Base-by-base conservation (phyloP, 768 basidiomycete genomes). In the Flagelloscypha sp. region DNA sequence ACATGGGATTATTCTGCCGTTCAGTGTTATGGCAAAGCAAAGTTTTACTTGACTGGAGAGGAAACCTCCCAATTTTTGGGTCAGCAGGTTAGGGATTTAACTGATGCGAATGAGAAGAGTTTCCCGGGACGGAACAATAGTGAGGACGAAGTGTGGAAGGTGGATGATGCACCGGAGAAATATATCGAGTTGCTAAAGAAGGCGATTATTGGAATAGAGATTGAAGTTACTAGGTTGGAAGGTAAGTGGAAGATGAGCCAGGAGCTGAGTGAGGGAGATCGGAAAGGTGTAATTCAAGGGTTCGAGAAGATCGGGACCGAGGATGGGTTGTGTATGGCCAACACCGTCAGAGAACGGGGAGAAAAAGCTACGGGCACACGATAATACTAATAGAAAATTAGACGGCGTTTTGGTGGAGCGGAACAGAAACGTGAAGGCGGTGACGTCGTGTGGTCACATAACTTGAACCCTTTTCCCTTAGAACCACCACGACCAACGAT, bases 1-100 rank as follows among this genome's bases (percentile, higher is more conserved):
- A 54, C 53, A 4, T 54, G 53, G 53, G 38, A 54, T 40, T 54
- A 52, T 41, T 37, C 46, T 20, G 50, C 53, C 2, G 53, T 52
- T 13, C 47, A 54, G 44, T 47, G 45, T 23, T 52, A 50, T 28
- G 53, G 53, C 11, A 37, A 34, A 19, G 46, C 43, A 34, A 46
- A 29, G 40, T 30, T 52, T 6, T 44, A 50, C 35, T 40, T 40
- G 32, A 37, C 38, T 37, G n/a, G 27, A 18, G 21, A 19, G 7
- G 40, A 27, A 4, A 35, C 36, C 8, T 40, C 43, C 25, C 38
- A 38, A 5, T 54, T 50, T 37, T 40, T 54, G 11, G 8, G 30
- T 13, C 17, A 23, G 15, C 33, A 40, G 32, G 15, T 48, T 1
- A 21, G 20, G 4, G 47, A 49, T 25, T 27, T 54, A 17, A 29